Evolutionary conservation across 73 alveolate species (phyloP), one percentile per base, ranked within the genome.

Genomic region (Paramecium caudatum): DNA sequence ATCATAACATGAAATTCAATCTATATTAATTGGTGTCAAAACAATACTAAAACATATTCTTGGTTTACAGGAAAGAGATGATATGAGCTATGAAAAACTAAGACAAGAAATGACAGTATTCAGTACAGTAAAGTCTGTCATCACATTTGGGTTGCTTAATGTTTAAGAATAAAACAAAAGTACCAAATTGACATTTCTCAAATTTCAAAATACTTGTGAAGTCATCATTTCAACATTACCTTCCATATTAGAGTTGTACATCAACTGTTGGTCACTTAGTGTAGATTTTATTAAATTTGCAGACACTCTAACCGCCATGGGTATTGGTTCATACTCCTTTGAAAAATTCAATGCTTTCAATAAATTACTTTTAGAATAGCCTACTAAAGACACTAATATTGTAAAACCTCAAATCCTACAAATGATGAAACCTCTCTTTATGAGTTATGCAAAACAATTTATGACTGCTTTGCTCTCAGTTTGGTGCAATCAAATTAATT

Each of bases 21-120:
- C 93, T 12, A 78, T 86, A 1, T 6, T 86, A 63, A 78, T 62
- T 32, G 93, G 93, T 62, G 93, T 86, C n/a, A 86, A 78, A 69
- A 86, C 93, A 0, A 86, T 86, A 15, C 55, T 86, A 62, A 34
- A 86, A 86, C 84, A 62, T 27, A 62, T 86, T 41, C 80, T 86
- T 21, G 84, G 84, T 15, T 62, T 86, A 25, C n/a, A 78, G 65
- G 84, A 70, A 41, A 45, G 82, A 37, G 93, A 86, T 62, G 93
- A 86, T 27, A 86, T 86, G 43, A 81, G 27, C 12, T 61, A 39
- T 10, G 84, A 55, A 16, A 86, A 86, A 32, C 4, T 49, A 70
- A 50, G 41, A 34, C 32, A 9, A 13, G 43, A 78, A 5, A 65
- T 25, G 19, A 41, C 90, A 30, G 65, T 63, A 6, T 62, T 78